Evolutionary conservation across 2,329 filamentous ascomycete genomes (phyloP).

Genomic region (Apiospora pterosperma): DNA sequence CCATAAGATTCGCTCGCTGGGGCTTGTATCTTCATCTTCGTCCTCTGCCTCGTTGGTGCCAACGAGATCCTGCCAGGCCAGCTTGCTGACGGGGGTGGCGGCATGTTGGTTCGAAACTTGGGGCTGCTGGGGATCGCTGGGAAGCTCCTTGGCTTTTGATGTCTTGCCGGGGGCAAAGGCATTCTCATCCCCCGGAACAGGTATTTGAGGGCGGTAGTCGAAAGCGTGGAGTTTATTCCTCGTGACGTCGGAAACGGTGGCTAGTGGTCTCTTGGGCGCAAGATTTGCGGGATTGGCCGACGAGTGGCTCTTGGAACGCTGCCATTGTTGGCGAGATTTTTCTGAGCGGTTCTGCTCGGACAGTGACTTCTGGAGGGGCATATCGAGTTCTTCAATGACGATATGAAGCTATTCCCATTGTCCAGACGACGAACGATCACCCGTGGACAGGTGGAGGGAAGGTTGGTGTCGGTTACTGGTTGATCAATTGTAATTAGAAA

Average conservation of each 20-base stretch:
- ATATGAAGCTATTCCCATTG: conserved; percentile 4
- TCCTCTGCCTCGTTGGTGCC: conserved; percentile 40
- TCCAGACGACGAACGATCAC: neutral
- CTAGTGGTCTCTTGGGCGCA: conserved; percentile 31
- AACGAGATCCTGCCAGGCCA: conserved; percentile 58
- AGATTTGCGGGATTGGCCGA: conserved; percentile 24
- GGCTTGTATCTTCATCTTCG: conserved; percentile 47
- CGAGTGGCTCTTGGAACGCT: conserved; percentile 51
- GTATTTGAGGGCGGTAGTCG: conserved; percentile 45
- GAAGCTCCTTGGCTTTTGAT: neutral
- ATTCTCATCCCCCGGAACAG: conserved; percentile 16
- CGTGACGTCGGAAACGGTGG: conserved; percentile 54
- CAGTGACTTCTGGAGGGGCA: conserved; percentile 39
- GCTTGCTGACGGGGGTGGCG: conserved; percentile 40
- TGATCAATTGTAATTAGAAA: neutral
- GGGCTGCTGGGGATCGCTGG: conserved; percentile 36
- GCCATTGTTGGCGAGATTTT: conserved; percentile 41
- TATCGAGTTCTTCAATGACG: conserved; percentile 15
- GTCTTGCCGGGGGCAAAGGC: neutral
- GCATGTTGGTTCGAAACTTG: neutral
- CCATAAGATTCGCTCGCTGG: conserved; percentile 61
- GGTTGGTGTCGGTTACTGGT: neutral
- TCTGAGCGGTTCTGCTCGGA: conserved; percentile 34
- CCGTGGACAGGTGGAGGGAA: neutral
- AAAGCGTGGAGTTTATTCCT: conserved; percentile 58